These are phyloP conservation scores for Ramularia collo-cygni DNA, from an alignment of 2,329 filamentous ascomycete species.

Conservation along the genomic window DNA sequence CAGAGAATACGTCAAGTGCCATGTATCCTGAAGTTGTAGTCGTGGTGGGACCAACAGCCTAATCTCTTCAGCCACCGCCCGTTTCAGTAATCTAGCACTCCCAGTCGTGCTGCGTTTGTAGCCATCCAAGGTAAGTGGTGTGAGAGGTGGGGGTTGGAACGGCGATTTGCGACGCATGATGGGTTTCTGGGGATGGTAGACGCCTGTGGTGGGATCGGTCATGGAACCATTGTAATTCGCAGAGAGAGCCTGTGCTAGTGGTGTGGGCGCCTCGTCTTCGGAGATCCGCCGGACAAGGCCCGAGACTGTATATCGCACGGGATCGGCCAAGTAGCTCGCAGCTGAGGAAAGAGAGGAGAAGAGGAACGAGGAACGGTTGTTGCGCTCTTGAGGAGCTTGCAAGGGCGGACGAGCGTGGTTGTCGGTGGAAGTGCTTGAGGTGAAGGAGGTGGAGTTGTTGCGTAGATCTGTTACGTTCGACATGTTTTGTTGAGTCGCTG, in stretches of 20 bases:
- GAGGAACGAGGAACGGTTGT: constrained; percentile 17
- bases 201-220: constrained; percentile 34
- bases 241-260: constrained; percentile 30
- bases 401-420: constrained; percentile 7
- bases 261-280: constrained; percentile 36
- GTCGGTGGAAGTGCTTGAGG: no score
- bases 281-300: constrained; percentile 43
- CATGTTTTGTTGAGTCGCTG: no score
- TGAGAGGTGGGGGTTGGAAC: constrained; percentile 81
- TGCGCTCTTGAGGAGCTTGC: constrained; percentile 20
- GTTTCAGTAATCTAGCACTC: constrained; percentile 60
- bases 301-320: constrained; percentile 42
- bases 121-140: constrained; percentile 65
- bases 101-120: constrained; percentile 55
- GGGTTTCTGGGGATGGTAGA: constrained; percentile 47
- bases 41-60: constrained; percentile 79
- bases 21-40: constrained; percentile 78
- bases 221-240: constrained; percentile 35
- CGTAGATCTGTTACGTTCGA: no score
- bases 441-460: no score
- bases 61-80: constrained; percentile 82
- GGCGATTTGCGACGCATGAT: constrained; percentile 62
- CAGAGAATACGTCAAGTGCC: constrained; percentile 80
- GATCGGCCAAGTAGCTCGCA: constrained; percentile 43
- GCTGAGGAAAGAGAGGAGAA: constrained; percentile 25